Base-by-base conservation (phyloP, 345 rosid genomes). In the Stellera chamaejasme region DNA sequence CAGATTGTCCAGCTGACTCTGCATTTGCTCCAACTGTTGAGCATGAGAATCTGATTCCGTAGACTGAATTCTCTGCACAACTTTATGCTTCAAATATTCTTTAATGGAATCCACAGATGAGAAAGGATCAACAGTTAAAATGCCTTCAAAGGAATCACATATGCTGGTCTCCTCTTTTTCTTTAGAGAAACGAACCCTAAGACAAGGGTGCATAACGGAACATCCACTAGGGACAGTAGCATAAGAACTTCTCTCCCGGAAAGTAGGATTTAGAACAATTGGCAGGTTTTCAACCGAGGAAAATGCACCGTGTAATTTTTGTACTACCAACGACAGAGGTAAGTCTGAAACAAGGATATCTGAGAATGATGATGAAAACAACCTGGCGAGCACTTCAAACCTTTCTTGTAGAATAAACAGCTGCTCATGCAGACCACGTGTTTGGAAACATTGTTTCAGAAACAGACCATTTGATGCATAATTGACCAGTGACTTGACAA, bases 251-350 rank as follows among this genome's bases (percentile, higher is more conserved):
- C 70, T 83, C 56, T 68, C 80, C 81, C 79, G 88, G 65, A 74
- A 65, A 14, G 68, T 50, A 45, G 74, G 76, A 73, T 72, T 84
- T 64, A 74, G 56, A 68, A 86, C 68, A 62, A 88, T 73, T 26
- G 97, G 97, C 59, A 86, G 86, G 71, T 66, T 86, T 68, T 92
- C 98, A 69, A 82, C 62, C 50, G 91, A 88, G 45, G 95, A 84
- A 53, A 92, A 58, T 5, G 97, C 90, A 56, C 73, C 78, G 63
- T 84, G 97, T 67, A 92, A 63, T 77, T 82, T 92, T 62, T 71
- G 78, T 75, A 83, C 53, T 41, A 92, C 54, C 45, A 71, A 50
- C 36, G 83, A 75, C 59, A 80, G 27, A 13, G 90, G 80, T 55
- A 73, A 77, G 75, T 75, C 77, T 26, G 75, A 85, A 28, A 52